Conservation (phyloP, 176 grass and related monocot species). For the Urochloa ruziziensis region DNA sequence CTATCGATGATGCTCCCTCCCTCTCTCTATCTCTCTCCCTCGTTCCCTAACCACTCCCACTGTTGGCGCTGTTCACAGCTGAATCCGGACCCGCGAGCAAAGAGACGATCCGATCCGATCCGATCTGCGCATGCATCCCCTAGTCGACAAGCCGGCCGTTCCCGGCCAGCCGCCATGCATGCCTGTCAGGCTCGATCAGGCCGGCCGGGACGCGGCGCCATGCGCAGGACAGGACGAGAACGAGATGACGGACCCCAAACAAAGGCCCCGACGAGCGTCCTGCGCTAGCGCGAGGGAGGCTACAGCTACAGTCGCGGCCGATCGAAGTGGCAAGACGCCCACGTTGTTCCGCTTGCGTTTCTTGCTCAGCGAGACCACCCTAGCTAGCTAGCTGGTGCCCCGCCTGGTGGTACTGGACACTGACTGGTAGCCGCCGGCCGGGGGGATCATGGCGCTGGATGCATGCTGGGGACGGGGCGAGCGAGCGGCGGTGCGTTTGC, state of each 20-base stretch:
- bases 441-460: not conserved
- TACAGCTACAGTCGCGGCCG: not conserved
- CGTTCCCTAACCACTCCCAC: not conserved
- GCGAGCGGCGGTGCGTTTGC: not conserved
- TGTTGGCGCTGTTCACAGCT: slow-evolving; percentile 6
- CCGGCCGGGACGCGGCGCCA: no score
- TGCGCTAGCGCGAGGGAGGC: not conserved
- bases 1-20: not conserved
- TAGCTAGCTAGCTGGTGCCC: not conserved
- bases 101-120: not conserved
- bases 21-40: no score
- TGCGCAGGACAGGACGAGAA: no score
- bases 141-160: not conserved
- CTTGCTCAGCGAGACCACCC: no score
- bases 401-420: no score
- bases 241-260: no score
- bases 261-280: no score
- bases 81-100: not conserved
- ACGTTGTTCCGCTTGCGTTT: slow-evolving; percentile 22
- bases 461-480: not conserved
- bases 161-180: not conserved
- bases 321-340: slow-evolving; percentile 19
- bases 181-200: not conserved
- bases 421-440: no score
- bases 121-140: no score